Percentiles rank a stretch among this genome's conserved stretches.
Conservation (phyloP, 768 basidiomycete genomes). For the Naganishia randhawae region DNA sequence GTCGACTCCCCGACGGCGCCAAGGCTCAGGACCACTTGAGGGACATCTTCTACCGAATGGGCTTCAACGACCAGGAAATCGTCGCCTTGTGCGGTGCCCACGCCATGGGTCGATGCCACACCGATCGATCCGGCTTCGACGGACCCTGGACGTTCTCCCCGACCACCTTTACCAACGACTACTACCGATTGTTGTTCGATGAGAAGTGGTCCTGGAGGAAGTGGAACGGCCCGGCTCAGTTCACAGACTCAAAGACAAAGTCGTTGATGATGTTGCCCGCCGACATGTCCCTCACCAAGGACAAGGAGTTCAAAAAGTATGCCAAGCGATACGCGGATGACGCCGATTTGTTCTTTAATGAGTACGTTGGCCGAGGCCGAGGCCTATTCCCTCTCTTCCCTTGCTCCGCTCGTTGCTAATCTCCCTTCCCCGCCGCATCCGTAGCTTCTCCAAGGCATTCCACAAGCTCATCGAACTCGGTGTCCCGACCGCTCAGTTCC, state of each 20-base stretch:
- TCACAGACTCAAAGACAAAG: constrained; percentile 83
- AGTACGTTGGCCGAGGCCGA: too few relatives aligned
- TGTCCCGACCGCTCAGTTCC: constrained; percentile 77
- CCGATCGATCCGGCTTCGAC: constrained; percentile 53
- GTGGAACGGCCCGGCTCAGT: constrained; percentile 69
- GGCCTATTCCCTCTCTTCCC: background rate
- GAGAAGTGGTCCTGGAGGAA: constrained; percentile 92
- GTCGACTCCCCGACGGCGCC: constrained; percentile 61
- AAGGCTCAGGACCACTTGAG: constrained; percentile 82
- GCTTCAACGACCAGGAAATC: constrained; percentile 96
- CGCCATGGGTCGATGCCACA: constrained; percentile 91
- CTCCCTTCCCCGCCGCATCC: background rate
- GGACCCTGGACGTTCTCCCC: constrained; percentile 75
- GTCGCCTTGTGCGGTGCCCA: constrained; percentile 92
- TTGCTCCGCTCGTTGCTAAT: background rate
- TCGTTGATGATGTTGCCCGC: constrained; percentile 94
- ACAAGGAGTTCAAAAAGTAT: constrained; percentile 87
- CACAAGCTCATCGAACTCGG: constrained; percentile 85
- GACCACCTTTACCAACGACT: constrained; percentile 80
- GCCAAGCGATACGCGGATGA: constrained; percentile 82
- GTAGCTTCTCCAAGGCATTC: constrained; percentile 77
- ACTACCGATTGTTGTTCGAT: constrained; percentile 74
- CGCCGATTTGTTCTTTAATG: constrained; percentile 84
- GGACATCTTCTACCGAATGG: constrained; percentile 87
- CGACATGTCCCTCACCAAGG: constrained; percentile 80